Evolutionary conservation across 495 filamentous ascomycete species (phyloP), one percentile per base, ranked within the genome.

Genomic region (Neurospora africana): DNA sequence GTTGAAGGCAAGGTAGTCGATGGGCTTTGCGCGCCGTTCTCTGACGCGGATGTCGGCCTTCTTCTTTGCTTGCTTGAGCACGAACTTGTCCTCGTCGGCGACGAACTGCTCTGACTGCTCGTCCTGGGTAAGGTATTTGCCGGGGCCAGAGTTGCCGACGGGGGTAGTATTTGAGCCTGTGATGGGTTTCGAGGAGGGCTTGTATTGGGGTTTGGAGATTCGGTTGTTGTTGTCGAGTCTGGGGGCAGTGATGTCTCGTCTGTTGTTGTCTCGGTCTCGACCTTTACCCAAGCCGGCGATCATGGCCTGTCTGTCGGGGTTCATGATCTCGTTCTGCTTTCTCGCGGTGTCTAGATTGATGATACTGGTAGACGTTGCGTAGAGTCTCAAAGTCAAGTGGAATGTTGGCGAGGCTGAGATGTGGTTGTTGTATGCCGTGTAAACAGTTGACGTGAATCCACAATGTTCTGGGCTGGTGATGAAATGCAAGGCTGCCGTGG

Each of bases 21-120:
- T 95, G 15, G 95, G 92, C 79, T 92, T 94, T 69, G 95, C 94
- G 72, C 95, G 89, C 17, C 91, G 92, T 80, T 96, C 94, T 74
- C 94, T 92, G n/a, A 98, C 94, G 7, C 95, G 90, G 71, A 99
- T 97, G 76, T 93, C 92, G 43, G 95, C 95, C 84, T 98, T 98
- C 84, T 96, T 98, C 83, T 98, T 98, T 35, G 95, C 91, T 80
- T 99, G 95, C 80, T 94, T 94, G 74, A 99, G 84, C 27, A 99
- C 95, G 77, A 99, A 99, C 70, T 91, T 88, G 82, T 98, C 95
- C 81, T 99, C 95, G 78, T 95, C 92, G 69, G 94, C 90, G 30
- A 99, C 91, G 87, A 96, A 99, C 76, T 90, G 85, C 44, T 90
- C 86, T 75, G 88, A 91, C 75, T 93, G 92, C 78, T 94, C 90